Evolutionary conservation across 2,329 filamentous ascomycete genomes (phyloP).

Genomic region (Microcyclospora pomicola): DNA sequence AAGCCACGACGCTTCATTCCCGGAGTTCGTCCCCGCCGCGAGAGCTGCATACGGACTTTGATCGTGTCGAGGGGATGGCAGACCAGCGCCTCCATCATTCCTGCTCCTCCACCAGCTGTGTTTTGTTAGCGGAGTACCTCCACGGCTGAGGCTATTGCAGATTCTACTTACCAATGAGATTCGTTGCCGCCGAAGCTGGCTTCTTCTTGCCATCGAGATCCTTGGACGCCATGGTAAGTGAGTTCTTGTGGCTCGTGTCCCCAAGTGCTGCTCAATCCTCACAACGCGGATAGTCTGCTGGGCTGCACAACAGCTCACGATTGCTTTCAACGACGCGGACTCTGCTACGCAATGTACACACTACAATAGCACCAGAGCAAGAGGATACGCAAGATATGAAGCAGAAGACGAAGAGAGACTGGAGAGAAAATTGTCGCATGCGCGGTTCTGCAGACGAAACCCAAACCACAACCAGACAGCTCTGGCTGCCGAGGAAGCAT

Average conservation of each 20-base stretch:
- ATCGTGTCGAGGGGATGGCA: constrained; percentile 96
- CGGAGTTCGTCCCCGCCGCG: constrained; percentile 65
- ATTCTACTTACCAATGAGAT: constrained; percentile 62
- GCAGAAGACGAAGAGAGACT: constrained; percentile 1
- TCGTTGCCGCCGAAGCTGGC: constrained; percentile 74
- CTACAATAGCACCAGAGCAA: constrained; percentile 1
- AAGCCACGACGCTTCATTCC: constrained; percentile 79
- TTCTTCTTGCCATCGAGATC: constrained; percentile 44
- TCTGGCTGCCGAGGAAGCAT: too few relatives aligned
- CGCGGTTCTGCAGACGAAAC: constrained; percentile 7
- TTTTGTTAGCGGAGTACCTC: constrained; percentile 7
- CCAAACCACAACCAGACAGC: too few relatives aligned
- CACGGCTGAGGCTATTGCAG: constrained; percentile 4
- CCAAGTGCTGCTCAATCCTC: not conserved
- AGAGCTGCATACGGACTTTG: constrained; percentile 99
- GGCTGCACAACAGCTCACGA: constrained; percentile 38
- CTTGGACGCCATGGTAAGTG: too few relatives aligned
- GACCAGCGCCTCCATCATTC: constrained; percentile 96
- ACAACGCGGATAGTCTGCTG: constrained; percentile 41
- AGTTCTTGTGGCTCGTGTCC: too few relatives aligned
- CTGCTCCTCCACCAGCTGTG: constrained; percentile 82
- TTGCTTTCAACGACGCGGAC: not conserved
- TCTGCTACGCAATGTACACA: not conserved
- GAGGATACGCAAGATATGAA: too few relatives aligned
- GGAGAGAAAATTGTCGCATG: constrained; percentile 11